Conservation (phyloP, 768 basidiomycete species). For the Panus rudis region DNA sequence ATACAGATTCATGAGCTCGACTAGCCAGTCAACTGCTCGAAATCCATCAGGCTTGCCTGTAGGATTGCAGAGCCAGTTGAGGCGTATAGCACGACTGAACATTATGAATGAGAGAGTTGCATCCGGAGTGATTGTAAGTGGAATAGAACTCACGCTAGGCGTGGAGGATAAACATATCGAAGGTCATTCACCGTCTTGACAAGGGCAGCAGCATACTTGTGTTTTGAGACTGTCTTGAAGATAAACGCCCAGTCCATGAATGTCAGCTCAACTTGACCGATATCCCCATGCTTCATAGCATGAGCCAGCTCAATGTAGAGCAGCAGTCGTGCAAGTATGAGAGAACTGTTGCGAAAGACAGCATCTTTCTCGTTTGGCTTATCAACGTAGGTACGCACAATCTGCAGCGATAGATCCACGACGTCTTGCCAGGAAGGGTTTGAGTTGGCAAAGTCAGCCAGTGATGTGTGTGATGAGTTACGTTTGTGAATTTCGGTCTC, state of each 20-base stretch:
- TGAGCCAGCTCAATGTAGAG: conserved; percentile 31
- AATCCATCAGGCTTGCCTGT: conserved; percentile 1
- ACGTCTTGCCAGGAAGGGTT: background rate
- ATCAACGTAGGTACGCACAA: conserved; percentile 17
- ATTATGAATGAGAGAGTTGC: too few species aligned
- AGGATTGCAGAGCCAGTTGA: conserved; percentile 6
- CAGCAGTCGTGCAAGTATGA: conserved; percentile 25
- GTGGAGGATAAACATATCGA: conserved; percentile 3
- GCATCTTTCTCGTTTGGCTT: conserved; percentile 21
- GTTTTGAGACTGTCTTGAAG: conserved; percentile 9
- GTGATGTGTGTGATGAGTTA: background rate
- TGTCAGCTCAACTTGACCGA: conserved; percentile 11
- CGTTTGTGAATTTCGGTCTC: conserved; percentile 5
- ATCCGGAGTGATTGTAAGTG: too few species aligned
- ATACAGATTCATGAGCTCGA: conserved; percentile 8
- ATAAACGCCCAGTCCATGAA: conserved; percentile 7
- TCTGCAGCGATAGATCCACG: background rate
- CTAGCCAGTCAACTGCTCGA: conserved; percentile 6
- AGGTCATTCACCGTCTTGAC: conserved; percentile 5
- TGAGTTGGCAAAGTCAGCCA: background rate
- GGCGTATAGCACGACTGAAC: too few species aligned
- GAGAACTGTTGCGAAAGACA: conserved; percentile 13
- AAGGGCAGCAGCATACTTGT: conserved; percentile 11
- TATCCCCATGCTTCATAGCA: conserved; percentile 17
- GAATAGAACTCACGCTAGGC: conserved; percentile 1